phyloP scores from a whole-genome alignment of 768 basidiomycete species.

The Lactarius indigo region DNA sequence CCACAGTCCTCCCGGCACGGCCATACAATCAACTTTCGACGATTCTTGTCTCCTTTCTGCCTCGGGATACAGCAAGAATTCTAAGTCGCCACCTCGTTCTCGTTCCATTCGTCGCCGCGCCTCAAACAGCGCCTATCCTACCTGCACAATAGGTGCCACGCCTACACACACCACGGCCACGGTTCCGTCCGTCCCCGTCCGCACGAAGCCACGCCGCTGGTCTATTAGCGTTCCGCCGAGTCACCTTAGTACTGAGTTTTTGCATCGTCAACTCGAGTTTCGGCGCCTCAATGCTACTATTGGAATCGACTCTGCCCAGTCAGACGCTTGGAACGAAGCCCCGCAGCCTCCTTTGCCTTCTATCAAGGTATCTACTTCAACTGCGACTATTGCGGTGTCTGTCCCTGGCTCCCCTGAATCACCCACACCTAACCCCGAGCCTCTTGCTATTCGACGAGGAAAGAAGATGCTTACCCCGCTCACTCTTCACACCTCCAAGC shows the following conservation, averaged over 20 bases:
- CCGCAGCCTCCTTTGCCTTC: slow-evolving; percentile 29
- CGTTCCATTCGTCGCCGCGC: slow-evolving; percentile 19
- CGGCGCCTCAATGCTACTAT: slow-evolving; percentile 12
- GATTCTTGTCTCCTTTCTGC: slow-evolving; percentile 5
- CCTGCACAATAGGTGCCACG: neutral
- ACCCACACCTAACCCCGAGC: slow-evolving; percentile 22
- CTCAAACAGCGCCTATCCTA: slow-evolving; percentile 6
- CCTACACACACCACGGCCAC: neutral
- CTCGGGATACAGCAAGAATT: neutral
- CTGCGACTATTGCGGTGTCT: slow-evolving; percentile 30
- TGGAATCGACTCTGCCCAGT: neutral
- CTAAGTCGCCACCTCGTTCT: slow-evolving; percentile 6
- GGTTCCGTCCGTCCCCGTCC: neutral
- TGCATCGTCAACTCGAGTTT: slow-evolving; percentile 15
- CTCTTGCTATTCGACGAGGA: slow-evolving; percentile 41
- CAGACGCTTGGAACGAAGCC: slow-evolving; percentile 7
- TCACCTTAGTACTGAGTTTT: slow-evolving; percentile 23
- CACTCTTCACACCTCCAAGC: slow-evolving; percentile 25
- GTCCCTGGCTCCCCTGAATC: slow-evolving; percentile 27
- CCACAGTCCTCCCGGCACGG: neutral
- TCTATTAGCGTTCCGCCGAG: slow-evolving; percentile 23
- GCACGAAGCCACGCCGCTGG: slow-evolving; percentile 24
- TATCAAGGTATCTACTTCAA: slow-evolving; percentile 36
- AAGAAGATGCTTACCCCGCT: slow-evolving; percentile 34
- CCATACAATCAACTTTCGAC: neutral